These are phyloP conservation scores for Pseudodiploospora longispora DNA, from an alignment of 2,329 filamentous ascomycete species.

Conservation along the genomic window DNA sequence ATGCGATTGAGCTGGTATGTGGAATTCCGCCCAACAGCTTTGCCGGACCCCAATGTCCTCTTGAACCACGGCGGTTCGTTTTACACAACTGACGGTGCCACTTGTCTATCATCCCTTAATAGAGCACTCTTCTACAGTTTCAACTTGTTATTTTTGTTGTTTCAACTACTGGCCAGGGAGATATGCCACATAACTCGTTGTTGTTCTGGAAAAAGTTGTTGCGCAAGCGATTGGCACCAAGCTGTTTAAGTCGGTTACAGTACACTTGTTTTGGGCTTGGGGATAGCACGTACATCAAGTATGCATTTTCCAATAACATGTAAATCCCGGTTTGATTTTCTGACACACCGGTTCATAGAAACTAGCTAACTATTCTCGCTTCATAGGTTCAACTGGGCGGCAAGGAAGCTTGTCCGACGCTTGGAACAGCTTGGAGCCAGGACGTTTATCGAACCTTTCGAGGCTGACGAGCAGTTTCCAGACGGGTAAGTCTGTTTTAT, in stretches of 20 bases:
- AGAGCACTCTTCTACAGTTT: slow-evolving; percentile 44
- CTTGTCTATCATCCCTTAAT: slow-evolving; percentile 4
- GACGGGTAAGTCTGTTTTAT: slow-evolving; percentile 60
- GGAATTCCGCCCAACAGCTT: neutral
- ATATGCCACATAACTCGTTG: slow-evolving; percentile 76
- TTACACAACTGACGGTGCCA: neutral
- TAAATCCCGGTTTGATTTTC: slow-evolving; percentile 1
- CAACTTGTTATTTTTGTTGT: slow-evolving; percentile 68
- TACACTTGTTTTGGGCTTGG: slow-evolving; percentile 89
- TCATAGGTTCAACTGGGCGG: slow-evolving; percentile 81
- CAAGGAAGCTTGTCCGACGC: slow-evolving; percentile 77
- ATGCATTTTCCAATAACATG: slow-evolving; percentile 19
- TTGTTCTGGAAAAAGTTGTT: slow-evolving; percentile 80
- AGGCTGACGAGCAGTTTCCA: slow-evolving; percentile 88
- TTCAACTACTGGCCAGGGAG: slow-evolving; percentile 91
- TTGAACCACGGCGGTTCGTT: neutral
- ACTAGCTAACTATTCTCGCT: neutral
- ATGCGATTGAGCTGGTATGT: slow-evolving; percentile 67
- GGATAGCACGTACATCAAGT: slow-evolving; percentile 92
- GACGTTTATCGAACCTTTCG: slow-evolving; percentile 68
- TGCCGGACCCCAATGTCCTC: neutral
- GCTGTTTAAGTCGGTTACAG: slow-evolving; percentile 57
- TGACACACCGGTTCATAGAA: neutral
- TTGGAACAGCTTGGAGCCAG: slow-evolving; percentile 75
- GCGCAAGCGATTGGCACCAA: slow-evolving; percentile 65